Conservation (phyloP, 768 basidiomycete genomes). For the Russula lepida region DNA sequence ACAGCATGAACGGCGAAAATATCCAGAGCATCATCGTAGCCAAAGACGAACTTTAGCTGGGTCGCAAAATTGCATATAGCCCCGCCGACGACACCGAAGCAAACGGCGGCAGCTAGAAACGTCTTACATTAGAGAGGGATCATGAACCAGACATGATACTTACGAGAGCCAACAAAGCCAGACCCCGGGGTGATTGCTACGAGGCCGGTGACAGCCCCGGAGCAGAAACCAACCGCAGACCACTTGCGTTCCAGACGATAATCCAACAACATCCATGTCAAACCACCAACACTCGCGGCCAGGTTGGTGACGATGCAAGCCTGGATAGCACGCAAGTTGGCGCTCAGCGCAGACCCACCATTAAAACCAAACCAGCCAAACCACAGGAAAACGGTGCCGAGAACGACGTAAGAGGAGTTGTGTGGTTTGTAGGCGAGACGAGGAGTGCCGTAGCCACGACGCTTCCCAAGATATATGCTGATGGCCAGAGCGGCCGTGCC, state of each 20-base stretch:
- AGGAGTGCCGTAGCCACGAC: slow-evolving; percentile 86
- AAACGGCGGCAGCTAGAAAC: slow-evolving; percentile 60
- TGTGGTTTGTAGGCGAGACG: slow-evolving; percentile 89
- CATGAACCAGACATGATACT: slow-evolving; percentile 23
- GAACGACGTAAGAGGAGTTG: slow-evolving; percentile 84
- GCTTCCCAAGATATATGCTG: slow-evolving; percentile 84
- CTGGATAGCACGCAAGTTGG: slow-evolving; percentile 79
- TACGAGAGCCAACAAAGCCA: slow-evolving; percentile 71
- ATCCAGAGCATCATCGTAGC: slow-evolving; percentile 76
- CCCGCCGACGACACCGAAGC: slow-evolving; percentile 79
- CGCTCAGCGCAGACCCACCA: slow-evolving; percentile 83
- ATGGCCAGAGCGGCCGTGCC: slow-evolving; percentile 89
- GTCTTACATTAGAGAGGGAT: slow-evolving; percentile 5
- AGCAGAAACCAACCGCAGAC: slow-evolving; percentile 92
- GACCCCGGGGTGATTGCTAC: slow-evolving; percentile 87
- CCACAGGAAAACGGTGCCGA: slow-evolving; percentile 94
- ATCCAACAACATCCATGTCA: slow-evolving; percentile 95
- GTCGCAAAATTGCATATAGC: slow-evolving; percentile 93
- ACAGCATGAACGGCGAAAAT: slow-evolving; percentile 83
- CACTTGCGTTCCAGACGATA: slow-evolving; percentile 90
- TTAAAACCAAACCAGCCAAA: slow-evolving; percentile 96
- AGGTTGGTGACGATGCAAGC: slow-evolving; percentile 93
- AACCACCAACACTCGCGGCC: slow-evolving; percentile 78
- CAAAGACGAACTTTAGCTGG: slow-evolving; percentile 76
- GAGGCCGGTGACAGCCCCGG: slow-evolving; percentile 84